A percentile compares a stretch with the other conserved stretches of the same genome.
phyloP scores from a whole-genome alignment of 768 basidiomycete species.

The Saitozyma sp. region DNA sequence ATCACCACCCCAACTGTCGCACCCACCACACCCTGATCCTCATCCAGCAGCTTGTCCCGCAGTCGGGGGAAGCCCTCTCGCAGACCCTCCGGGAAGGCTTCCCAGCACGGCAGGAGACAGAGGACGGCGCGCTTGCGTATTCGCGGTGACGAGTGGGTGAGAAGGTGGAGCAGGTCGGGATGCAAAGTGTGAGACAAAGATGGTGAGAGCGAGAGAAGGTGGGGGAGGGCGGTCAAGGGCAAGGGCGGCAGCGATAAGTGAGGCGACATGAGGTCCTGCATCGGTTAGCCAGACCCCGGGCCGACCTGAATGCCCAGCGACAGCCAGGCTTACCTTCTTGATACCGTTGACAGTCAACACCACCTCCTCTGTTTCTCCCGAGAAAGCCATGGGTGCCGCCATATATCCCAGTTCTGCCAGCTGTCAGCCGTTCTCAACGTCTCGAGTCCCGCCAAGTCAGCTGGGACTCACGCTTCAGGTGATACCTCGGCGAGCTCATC shows the following conservation, averaged over 20 bases:
- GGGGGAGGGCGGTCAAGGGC: constrained; percentile 50
- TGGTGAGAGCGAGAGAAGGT: constrained; percentile 35
- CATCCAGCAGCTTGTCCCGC: constrained; percentile 58
- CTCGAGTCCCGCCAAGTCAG: background rate
- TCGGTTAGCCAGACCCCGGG: background rate
- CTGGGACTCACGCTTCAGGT: constrained; percentile 66
- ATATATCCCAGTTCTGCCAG: constrained; percentile 78
- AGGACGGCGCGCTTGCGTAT: constrained; percentile 90
- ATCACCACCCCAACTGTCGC: constrained; percentile 92
- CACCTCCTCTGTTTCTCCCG: constrained; percentile 90
- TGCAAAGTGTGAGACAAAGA: constrained; percentile 69
- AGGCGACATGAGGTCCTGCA: constrained; percentile 41
- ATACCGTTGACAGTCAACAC: constrained; percentile 87
- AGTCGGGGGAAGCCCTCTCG: constrained; percentile 67
- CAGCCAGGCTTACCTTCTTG: constrained; percentile 38
- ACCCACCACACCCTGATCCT: constrained; percentile 77
- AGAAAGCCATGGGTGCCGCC: constrained; percentile 86
- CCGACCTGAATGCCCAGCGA: background rate
- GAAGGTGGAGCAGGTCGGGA: constrained; percentile 73
- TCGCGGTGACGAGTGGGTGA: constrained; percentile 36
- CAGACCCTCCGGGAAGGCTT: constrained; percentile 77
- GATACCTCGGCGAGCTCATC: constrained; percentile 89
- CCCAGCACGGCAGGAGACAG: constrained; percentile 74
- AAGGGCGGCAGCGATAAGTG: constrained; percentile 41
- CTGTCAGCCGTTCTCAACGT: background rate